Evolutionary conservation across 2,329 filamentous ascomycete genomes (phyloP).

Genomic region (Teratosphaeria epicoccoides): DNA sequence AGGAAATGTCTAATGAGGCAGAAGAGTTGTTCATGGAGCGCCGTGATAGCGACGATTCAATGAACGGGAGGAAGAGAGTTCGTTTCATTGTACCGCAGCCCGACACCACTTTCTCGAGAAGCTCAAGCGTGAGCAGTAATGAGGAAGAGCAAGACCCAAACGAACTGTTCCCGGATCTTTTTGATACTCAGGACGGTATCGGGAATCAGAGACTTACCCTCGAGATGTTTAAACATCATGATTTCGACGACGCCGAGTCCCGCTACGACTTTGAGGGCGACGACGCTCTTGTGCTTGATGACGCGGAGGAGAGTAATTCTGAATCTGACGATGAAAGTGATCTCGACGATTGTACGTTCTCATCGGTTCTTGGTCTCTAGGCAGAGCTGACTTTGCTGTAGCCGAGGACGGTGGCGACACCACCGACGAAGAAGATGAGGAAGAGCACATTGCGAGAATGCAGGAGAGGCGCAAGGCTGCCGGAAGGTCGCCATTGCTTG

Average conservation of each 20-base stretch:
- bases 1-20: conserved; percentile 21
- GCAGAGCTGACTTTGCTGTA: conserved; percentile 19
- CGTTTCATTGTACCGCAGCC: conserved; percentile 23
- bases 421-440: conserved; percentile 25
- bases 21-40: conserved; percentile 14
- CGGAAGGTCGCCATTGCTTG: conserved; percentile 8
- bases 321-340: conserved; percentile 18
- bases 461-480: conserved; percentile 12
- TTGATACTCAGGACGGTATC: conserved; percentile 18
- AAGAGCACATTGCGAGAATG: conserved; percentile 15
- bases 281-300: conserved; percentile 19
- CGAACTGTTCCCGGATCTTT: conserved; percentile 27
- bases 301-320: conserved; percentile 20
- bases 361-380: not conserved
- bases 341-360: conserved; percentile 22
- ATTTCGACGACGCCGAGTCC: conserved; percentile 21
- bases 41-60: conserved; percentile 15
- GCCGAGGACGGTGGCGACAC: conserved; percentile 28
- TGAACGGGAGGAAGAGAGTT: conserved; percentile 23
- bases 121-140: conserved; percentile 20
- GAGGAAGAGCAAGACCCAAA: conserved; percentile 21
- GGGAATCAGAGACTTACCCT: conserved; percentile 10
- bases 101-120: conserved; percentile 15
- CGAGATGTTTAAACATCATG: conserved; percentile 9
- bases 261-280: conserved; percentile 27